phyloP scores from a whole-genome alignment of 2,329 filamentous ascomycete species.

The Metarhizium sp. region DNA sequence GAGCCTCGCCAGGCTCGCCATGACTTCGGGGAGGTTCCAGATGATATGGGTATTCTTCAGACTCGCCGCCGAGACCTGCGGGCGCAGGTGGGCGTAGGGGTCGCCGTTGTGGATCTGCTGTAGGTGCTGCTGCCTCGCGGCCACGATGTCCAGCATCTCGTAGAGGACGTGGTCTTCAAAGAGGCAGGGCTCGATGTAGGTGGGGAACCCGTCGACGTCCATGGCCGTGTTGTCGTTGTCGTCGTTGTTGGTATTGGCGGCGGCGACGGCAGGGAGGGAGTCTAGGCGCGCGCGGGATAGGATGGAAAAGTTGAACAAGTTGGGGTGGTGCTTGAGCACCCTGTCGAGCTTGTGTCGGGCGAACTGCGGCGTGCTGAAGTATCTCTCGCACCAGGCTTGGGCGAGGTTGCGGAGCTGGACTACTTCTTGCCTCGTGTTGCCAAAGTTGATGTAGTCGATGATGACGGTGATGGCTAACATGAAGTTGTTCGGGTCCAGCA shows the following conservation, averaged over 20 bases:
- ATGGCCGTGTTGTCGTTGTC: background rate
- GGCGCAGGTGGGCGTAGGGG: background rate
- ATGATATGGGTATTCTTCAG: background rate
- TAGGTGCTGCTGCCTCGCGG: background rate
- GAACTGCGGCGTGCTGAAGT: background rate
- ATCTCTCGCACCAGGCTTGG: constrained; percentile 1
- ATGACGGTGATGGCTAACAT: constrained; percentile 11
- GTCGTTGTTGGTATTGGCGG: no score
- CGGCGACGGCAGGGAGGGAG: background rate
- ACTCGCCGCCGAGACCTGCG: background rate
- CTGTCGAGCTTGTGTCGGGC: background rate
- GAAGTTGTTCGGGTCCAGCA: background rate
- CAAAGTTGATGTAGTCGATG: constrained; percentile 18
- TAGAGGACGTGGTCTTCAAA: background rate
- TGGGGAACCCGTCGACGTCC: background rate
- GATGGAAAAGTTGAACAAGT: background rate
- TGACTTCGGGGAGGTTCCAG: background rate
- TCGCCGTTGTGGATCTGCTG: background rate
- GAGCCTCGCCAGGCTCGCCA: background rate
- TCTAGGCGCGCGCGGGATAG: background rate
- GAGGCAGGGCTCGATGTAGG: background rate
- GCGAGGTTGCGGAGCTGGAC: background rate
- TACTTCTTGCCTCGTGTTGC: constrained; percentile 7
- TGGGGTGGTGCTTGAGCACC: background rate
- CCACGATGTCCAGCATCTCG: background rate